Conservation (phyloP, 1,284 basidiomycete genomes). For the Ustilago esculenta region DNA sequence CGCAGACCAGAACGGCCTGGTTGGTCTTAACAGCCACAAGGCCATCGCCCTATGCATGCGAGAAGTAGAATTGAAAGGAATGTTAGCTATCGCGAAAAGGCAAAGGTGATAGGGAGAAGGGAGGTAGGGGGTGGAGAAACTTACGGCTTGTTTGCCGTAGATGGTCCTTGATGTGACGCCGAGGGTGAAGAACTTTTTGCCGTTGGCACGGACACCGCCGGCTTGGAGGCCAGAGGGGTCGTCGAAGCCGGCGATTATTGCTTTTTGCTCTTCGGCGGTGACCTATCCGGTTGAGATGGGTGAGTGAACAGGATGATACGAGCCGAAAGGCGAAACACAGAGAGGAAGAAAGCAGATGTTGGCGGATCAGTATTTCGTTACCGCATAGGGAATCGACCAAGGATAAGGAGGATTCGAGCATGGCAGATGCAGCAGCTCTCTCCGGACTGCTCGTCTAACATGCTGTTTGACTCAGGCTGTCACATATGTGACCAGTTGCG, state of each 20-base stretch:
- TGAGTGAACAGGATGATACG: neutral
- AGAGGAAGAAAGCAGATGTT: too few relatives aligned
- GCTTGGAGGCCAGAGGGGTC: conserved; percentile 69
- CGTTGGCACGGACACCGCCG: conserved; percentile 76
- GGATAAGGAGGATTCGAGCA: too few relatives aligned
- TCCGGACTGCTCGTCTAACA: too few relatives aligned
- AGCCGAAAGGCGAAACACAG: too few relatives aligned
- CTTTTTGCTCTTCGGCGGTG: conserved; percentile 78
- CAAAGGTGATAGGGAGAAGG: neutral
- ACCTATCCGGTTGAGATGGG: conserved; percentile 71
- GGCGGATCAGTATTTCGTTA: too few relatives aligned
- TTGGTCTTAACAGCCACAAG: conserved; percentile 85
- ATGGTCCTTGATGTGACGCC: conserved; percentile 74
- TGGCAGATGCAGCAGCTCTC: too few relatives aligned
- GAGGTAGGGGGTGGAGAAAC: conserved; percentile 50
- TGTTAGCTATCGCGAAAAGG: too few relatives aligned
- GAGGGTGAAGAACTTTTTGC: conserved; percentile 83
- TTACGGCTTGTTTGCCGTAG: conserved; percentile 83
- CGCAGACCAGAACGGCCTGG: conserved; percentile 84
- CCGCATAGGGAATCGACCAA: too few relatives aligned
- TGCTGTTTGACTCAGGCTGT: too few relatives aligned
- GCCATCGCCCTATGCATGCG: conserved; percentile 88
- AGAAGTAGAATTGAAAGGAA: too few relatives aligned
- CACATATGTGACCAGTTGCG: too few relatives aligned
- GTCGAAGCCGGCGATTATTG: conserved; percentile 73